phyloP scores from a whole-genome alignment of 495 filamentous ascomycete genomes.

The Symbiotaphrina buchneri region DNA sequence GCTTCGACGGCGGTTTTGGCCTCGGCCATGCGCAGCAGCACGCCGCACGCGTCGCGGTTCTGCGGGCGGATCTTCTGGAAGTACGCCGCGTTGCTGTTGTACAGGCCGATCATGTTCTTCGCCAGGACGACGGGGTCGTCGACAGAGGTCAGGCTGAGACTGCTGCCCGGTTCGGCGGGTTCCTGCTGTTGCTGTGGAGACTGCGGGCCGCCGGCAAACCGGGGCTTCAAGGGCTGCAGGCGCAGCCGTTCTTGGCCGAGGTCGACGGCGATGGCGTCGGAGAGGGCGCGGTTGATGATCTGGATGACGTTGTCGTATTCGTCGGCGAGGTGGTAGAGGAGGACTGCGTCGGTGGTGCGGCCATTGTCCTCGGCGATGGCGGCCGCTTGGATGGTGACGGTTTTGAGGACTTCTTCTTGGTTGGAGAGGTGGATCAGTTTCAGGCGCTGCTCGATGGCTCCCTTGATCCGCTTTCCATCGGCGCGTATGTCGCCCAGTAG shows the following conservation, averaged over 20 bases:
- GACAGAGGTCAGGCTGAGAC: conserved; percentile 62
- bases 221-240: conserved; percentile 57
- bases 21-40: conserved; percentile 55
- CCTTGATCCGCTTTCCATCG: conserved; percentile 62
- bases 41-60: conserved; percentile 46
- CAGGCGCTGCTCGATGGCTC: conserved; percentile 75
- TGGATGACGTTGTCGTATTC: conserved; percentile 81
- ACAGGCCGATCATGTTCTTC: conserved; percentile 56
- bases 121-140: conserved; percentile 70
- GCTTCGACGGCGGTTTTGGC: conserved; percentile 49
- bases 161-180: conserved; percentile 22
- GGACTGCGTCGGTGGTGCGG: conserved; percentile 71
- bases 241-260: conserved; percentile 54
- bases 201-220: conserved; percentile 9
- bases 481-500: conserved; percentile 75
- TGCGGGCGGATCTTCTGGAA: conserved; percentile 36
- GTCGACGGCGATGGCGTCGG: conserved; percentile 63
- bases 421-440: conserved; percentile 57
- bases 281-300: conserved; percentile 77
- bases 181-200: conserved; percentile 7
- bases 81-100: conserved; percentile 53
- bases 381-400: conserved; percentile 76
- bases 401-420: conserved; percentile 61
- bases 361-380: conserved; percentile 85
- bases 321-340: conserved; percentile 82